Evolutionary conservation across 495 filamentous ascomycete species (phyloP), one percentile per base, ranked within the genome.

Genomic region (Penicillium pulvis): DNA sequence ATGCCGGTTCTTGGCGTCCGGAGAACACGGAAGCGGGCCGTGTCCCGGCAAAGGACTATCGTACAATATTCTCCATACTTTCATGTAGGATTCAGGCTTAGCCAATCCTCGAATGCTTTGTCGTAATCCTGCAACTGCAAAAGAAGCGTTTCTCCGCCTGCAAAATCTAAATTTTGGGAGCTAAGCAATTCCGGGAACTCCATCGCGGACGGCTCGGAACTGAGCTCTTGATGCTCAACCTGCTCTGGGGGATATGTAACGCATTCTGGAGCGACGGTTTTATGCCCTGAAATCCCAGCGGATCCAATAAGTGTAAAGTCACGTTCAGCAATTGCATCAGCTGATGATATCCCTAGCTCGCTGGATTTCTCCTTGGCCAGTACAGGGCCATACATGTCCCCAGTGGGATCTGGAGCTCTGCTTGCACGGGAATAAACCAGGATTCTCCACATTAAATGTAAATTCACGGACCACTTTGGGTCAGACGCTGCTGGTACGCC

Each of bases 261-360:
- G 48, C 71, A 66, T 33, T 74, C 71, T 30, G 57, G 48, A 0
- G 66, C 70, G 5, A 74, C 71, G 2, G 71, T 70, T 31, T 65
- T 69, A 48, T 74, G 71, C 6, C 70, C 71, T 45, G 71, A 69
- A 6, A 74, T 72, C 0, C 71, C 71, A 33, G 70, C 71, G 1
- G 71, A 74, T 33, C 71, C 71, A 56, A 74, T 66, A 10, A 74
- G 53, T 11, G 71, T 55, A 31, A 74, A 70, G 20, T 71, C 71
- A 4, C 61, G 70, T 9, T 70, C 71, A 2, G 62, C 57, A 42
- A 69, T 66, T 33, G 48, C 53, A 36, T 52, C 48, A 3, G 51
- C 36, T 7, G 55, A 51, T 31, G 58, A 41, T 23, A 55, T 35
- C 6, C 53, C 46, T 26, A 57, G 51, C 24, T 43, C 35, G n/a